Percentiles rank a stretch among this genome's conserved stretches.
These are phyloP conservation scores for Amanita brunnescens DNA, from an alignment of 768 basidiomycete species.

Conservation along the genomic window DNA sequence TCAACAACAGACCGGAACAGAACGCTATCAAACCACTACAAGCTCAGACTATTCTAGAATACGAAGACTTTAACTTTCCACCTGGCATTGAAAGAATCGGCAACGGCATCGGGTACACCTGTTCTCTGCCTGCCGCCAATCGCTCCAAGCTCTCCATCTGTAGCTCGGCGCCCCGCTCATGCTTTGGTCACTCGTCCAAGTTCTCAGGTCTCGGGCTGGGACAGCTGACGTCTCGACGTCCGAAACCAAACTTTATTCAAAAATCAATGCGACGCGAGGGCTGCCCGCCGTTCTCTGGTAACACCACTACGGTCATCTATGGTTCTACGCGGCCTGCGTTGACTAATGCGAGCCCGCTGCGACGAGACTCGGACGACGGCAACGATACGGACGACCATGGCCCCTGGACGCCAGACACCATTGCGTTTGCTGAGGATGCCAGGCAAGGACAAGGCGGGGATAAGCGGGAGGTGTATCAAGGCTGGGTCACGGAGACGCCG, in stretches of 20 bases:
- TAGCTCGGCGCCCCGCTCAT: slow-evolving; percentile 15
- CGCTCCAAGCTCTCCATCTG: slow-evolving; percentile 23
- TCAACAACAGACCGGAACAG: not conserved
- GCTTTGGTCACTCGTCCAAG: slow-evolving; percentile 9
- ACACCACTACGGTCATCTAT: slow-evolving; percentile 1
- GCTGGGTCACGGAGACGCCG: not conserved
- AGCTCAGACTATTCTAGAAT: not conserved
- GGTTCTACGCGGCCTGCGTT: slow-evolving; percentile 1
- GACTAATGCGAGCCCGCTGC: slow-evolving; percentile 11
- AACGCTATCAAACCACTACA: not conserved
- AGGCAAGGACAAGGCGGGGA: not conserved
- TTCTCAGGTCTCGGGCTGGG: slow-evolving; percentile 12
- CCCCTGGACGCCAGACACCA: slow-evolving; percentile 16
- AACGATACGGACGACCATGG: slow-evolving; percentile 9
- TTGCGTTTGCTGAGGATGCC: slow-evolving; percentile 8
- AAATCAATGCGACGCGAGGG: not conserved
- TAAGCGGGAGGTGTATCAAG: not conserved
- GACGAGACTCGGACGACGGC: slow-evolving; percentile 10
- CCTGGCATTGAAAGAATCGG: slow-evolving; percentile 38
- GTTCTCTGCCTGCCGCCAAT: slow-evolving; percentile 3
- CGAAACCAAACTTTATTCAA: not conserved
- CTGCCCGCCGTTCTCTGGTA: not conserved
- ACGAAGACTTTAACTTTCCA: slow-evolving; percentile 29
- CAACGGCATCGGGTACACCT: slow-evolving; percentile 42
- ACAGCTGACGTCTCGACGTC: slow-evolving; percentile 7